phyloP scores from a whole-genome alignment of 441 rosid species.

The Mallotus japonicus region DNA sequence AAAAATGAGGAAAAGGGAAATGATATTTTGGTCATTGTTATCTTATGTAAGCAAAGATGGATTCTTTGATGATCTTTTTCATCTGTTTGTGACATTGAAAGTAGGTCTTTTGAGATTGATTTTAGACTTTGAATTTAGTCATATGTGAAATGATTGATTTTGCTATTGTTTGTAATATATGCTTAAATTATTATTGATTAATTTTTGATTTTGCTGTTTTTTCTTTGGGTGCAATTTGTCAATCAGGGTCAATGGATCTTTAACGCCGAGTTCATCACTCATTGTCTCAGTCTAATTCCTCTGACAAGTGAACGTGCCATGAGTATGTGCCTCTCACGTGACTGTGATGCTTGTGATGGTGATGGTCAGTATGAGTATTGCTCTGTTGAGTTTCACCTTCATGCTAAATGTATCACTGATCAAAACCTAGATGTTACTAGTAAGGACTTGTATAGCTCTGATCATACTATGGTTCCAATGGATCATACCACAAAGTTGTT shows the following conservation, averaged over 20 bases:
- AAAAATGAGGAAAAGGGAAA: background rate
- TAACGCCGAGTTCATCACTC: constrained; percentile 11
- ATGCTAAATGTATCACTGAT: constrained; percentile 70
- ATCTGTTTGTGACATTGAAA: background rate
- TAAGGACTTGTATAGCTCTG: constrained; percentile 77
- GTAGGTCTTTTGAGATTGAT: background rate
- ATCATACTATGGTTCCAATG: constrained; percentile 80
- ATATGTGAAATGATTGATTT: constrained; percentile 1
- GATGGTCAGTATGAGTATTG: constrained; percentile 98
- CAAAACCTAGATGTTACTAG: constrained; percentile 91
- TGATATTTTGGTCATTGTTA: background rate
- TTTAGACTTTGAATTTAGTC: background rate
- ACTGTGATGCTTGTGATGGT: constrained; percentile 93
- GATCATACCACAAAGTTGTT: too few species aligned
- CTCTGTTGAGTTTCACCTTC: constrained; percentile 85
- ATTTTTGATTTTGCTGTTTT: constrained; percentile 25
- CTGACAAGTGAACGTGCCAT: constrained; percentile 81
- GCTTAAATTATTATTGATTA: constrained; percentile 18
- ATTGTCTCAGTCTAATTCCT: too few species aligned
- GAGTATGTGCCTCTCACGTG: constrained; percentile 93
- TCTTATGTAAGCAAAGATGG: constrained; percentile 1
- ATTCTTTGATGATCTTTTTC: background rate
- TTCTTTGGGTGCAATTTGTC: constrained; percentile 22
- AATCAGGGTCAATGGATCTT: constrained; percentile 27
- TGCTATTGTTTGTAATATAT: background rate